Conservation (phyloP, 2,329 filamentous ascomycete genomes). For the Aureobasidium leucospermi region DNA sequence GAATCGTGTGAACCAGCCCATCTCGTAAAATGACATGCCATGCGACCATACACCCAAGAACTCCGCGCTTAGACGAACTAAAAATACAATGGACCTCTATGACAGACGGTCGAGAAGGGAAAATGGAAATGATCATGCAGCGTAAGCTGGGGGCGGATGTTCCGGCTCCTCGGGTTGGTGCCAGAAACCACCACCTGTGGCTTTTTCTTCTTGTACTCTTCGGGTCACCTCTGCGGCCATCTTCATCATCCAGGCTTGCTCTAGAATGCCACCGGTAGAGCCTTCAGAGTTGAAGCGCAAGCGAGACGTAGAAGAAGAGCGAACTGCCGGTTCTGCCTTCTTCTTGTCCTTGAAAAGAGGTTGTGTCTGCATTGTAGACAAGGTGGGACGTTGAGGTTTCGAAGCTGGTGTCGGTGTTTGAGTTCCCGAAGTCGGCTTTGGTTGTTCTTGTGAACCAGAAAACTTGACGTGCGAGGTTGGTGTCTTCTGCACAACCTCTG, state of each 20-base stretch:
- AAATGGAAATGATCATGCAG: conserved; percentile 20
- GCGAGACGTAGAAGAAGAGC: conserved; percentile 3
- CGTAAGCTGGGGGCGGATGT: conserved; percentile 31
- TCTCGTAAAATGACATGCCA: neutral
- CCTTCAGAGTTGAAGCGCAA: conserved; percentile 3
- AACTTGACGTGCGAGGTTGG: conserved; percentile 29
- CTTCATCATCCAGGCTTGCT: conserved; percentile 83
- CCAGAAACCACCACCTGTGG: conserved; percentile 21
- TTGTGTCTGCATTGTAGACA: conserved; percentile 9
- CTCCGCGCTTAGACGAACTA: conserved; percentile 5
- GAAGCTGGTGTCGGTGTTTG: conserved; percentile 8
- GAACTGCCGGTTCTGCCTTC: neutral
- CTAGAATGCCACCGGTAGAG: conserved; percentile 50
- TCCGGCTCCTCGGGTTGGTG: conserved; percentile 17
- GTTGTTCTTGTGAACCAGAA: conserved; percentile 18
- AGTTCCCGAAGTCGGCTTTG: conserved; percentile 3
- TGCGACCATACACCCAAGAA: neutral
- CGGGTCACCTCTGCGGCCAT: conserved; percentile 88
- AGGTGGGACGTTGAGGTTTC: conserved; percentile 1
- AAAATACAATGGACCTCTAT: neutral
- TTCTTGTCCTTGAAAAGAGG: conserved; percentile 8
- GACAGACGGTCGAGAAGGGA: neutral
- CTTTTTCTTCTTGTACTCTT: conserved; percentile 81
- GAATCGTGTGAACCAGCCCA: conserved; percentile 3
- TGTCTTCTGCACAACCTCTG: conserved; percentile 39